A percentile compares a stretch with the other conserved stretches of the same genome.
phyloP scores from a whole-genome alignment of 1,284 basidiomycete genomes.

The Ceraceosorus guamensis region DNA sequence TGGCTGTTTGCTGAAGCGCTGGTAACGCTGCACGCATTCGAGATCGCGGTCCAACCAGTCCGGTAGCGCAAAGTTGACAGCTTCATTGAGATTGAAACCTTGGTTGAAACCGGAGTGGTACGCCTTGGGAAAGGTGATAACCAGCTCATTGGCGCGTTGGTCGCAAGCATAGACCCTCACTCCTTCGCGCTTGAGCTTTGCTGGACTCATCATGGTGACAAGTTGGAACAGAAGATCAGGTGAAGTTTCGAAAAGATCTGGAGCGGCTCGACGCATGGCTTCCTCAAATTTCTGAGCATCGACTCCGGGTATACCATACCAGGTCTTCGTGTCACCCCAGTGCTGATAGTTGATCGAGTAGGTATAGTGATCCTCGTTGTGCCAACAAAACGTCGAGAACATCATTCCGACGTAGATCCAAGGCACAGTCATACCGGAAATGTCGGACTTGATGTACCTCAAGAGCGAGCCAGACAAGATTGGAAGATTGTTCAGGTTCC shows the following conservation, averaged over 20 bases:
- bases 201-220: conserved; percentile 95
- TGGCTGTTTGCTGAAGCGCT: conserved; percentile 79
- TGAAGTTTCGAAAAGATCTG: conserved; percentile 96
- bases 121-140: conserved; percentile 91
- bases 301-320: conserved; percentile 93
- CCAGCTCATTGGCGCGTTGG: conserved; percentile 91
- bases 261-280: conserved; percentile 88
- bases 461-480: conserved; percentile 78
- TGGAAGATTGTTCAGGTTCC: conserved; percentile 97
- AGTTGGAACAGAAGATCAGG: conserved; percentile 95
- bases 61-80: conserved; percentile 95
- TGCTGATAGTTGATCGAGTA: conserved; percentile 69
- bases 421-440: conserved; percentile 98
- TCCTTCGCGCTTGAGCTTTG: conserved; percentile 73
- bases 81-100: conserved; percentile 96
- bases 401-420: conserved; percentile 99
- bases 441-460: conserved; percentile 91
- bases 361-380: conserved; percentile 99
- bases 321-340: conserved; percentile 98
- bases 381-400: conserved; percentile 99
- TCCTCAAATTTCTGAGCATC: conserved; percentile 94
- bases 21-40: conserved; percentile 76
- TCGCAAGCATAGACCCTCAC: conserved; percentile 92
- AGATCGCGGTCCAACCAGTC: conserved; percentile 86
- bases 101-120: conserved; percentile 99